These are phyloP conservation scores for Apiotrichum sp. DNA, from an alignment of 1,284 basidiomycete genomes.

Conservation along the genomic window DNA sequence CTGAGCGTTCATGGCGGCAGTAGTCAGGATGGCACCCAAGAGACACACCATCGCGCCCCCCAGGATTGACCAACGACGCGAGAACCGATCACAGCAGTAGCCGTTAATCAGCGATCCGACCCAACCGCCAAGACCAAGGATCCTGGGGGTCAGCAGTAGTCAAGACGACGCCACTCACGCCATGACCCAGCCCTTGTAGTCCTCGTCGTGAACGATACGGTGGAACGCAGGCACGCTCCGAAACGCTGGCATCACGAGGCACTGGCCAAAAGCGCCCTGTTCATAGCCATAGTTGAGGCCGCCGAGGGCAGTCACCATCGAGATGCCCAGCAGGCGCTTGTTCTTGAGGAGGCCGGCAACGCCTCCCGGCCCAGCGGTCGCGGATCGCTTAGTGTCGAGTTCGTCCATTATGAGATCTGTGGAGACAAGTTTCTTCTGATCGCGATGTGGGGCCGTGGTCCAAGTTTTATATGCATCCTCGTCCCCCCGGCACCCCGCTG, in stretches of 20 bases:
- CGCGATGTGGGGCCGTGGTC: not conserved
- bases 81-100: slow-evolving; percentile 19
- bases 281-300: slow-evolving; percentile 20
- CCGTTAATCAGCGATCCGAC: slow-evolving; percentile 22
- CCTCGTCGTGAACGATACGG: slow-evolving; percentile 11
- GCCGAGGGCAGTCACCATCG: slow-evolving; percentile 17
- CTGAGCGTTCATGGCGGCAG: slow-evolving; percentile 16
- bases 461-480: too few relatives aligned
- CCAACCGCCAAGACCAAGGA: slow-evolving; percentile 24
- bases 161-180: not conserved
- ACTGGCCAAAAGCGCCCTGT: slow-evolving; percentile 18
- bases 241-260: slow-evolving; percentile 21
- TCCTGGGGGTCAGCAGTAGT: not conserved
- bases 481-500: too few relatives aligned
- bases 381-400: slow-evolving; percentile 5
- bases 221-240: slow-evolving; percentile 8
- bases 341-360: slow-evolving; percentile 18
- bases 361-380: slow-evolving; percentile 14
- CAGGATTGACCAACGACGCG: slow-evolving; percentile 21
- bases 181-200: slow-evolving; percentile 18
- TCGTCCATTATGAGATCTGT: not conserved
- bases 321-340: slow-evolving; percentile 14
- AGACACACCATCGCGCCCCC: slow-evolving; percentile 20
- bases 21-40: slow-evolving; percentile 19
- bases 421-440: not conserved